Base-by-base conservation (phyloP, 768 basidiomycete genomes). In the Candolleomyces eurysporus region DNA sequence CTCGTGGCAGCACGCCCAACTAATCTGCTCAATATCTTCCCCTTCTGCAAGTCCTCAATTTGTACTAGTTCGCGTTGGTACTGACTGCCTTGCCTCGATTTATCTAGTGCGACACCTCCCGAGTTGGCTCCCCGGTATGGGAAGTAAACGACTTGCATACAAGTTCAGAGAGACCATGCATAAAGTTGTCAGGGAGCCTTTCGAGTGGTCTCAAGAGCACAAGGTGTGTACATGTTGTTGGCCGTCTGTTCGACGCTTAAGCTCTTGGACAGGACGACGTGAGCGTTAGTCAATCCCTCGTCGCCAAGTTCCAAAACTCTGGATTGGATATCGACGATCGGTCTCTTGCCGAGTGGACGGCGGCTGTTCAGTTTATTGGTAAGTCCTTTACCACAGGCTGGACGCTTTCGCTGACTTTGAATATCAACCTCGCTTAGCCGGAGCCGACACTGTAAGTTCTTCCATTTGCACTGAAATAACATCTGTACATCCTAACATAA, bases 361-460 rank as follows among this genome's bases (percentile, higher is more conserved):
- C 54, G 8, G 54, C 40, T 10, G 54, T 56, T 6, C 54, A 56
- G 54, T 56, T 56, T 16, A 56, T 56, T 26, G 54, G 54, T 56
- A 19, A 36, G 54, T 17, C 2, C 22, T 22, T 51, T 5, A 2
- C 13, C 30, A 4, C 30, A 13, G 6, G 21, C n/a, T 42, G 21
- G 36, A 36, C 11, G 11, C 36, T 36, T 13, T 36, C n/a, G 39
- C 9, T n/a, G 26, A 39, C 32, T 26, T 30, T 17, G 32, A 14
- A 36, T n/a, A 8, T 10, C 26, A 13, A 17, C 73, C 76, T 26
- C 79, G 74, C 52, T 69, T 65, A 22, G 79, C 72, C 40, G 79
- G 76, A 0, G 68, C 74, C 19, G 78, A 80, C 48, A 72, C 73
- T n/a, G 72, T 73, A 36, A 36, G 36, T 36, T 36, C 26, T 26